phyloP scores from a whole-genome alignment of 2,329 filamentous ascomycete genomes.

The Colletotrichum sublineola region DNA sequence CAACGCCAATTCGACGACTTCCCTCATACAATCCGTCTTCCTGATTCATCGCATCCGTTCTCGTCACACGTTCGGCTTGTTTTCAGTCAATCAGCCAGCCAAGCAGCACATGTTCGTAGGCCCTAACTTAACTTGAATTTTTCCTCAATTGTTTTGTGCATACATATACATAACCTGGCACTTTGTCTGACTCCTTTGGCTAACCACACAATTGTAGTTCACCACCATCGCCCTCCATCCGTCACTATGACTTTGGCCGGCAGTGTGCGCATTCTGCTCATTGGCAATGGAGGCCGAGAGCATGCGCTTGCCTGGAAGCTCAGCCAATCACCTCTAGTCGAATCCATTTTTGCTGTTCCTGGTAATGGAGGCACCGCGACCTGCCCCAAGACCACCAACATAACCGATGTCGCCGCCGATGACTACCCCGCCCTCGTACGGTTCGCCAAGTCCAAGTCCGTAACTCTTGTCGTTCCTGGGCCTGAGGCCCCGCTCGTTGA shows the following conservation, averaged over 20 bases:
- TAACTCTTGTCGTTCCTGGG: constrained; percentile 80
- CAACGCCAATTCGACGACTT: not conserved
- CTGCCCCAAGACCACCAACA: constrained; percentile 70
- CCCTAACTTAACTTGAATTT: not conserved
- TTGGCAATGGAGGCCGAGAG: constrained; percentile 82
- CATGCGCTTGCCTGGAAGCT: constrained; percentile 84
- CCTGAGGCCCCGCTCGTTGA: constrained; percentile 81
- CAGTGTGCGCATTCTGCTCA: constrained; percentile 66
- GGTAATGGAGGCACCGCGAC: constrained; percentile 78
- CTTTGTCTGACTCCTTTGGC: not conserved
- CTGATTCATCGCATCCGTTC: not conserved
- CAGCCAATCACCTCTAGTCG: constrained; percentile 72
- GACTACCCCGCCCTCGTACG: constrained; percentile 74
- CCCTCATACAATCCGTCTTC: not conserved
- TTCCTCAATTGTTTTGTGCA: not conserved
- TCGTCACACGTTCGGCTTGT: not conserved
- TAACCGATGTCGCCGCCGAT: constrained; percentile 59
- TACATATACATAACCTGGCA: too few species aligned
- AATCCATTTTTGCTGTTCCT: constrained; percentile 66
- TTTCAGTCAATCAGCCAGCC: not conserved
- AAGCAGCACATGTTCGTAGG: not conserved
- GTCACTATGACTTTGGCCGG: constrained; percentile 26
- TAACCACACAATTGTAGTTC: not conserved
- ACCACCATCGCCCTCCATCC: not conserved
- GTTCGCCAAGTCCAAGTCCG: constrained; percentile 70